These are phyloP conservation scores for Phytopythium oedochilum DNA, from an alignment of 352 stramenopile genomes.

Conservation along the genomic window DNA sequence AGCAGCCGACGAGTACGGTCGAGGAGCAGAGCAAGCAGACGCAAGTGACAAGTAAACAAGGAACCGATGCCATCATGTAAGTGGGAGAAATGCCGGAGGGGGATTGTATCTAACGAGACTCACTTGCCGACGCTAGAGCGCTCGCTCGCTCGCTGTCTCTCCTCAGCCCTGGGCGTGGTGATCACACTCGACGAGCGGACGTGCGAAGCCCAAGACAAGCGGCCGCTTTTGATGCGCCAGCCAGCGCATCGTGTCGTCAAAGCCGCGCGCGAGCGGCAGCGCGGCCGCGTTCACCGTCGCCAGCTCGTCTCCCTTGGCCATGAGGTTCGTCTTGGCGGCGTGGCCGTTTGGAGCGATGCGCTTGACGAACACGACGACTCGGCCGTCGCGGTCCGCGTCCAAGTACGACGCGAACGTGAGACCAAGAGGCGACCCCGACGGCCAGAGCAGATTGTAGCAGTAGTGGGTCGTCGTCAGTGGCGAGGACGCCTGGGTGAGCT, in stretches of 20 bases:
- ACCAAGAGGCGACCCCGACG: constrained; percentile 20
- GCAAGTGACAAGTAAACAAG: constrained; percentile 1
- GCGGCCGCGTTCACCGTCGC: constrained; percentile 28
- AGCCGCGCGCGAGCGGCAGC: constrained; percentile 20
- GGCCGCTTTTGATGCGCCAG: constrained; percentile 27
- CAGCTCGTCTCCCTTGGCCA: constrained; percentile 32
- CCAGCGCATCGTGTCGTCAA: constrained; percentile 30
- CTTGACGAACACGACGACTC: constrained; percentile 43
- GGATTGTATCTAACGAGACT: no score
- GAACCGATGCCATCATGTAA: not conserved
- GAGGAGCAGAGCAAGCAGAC: constrained; percentile 10
- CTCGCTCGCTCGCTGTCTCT: no score
- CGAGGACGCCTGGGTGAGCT: no score
- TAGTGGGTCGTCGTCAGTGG: not conserved
- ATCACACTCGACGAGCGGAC: constrained; percentile 27
- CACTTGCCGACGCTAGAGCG: no score
- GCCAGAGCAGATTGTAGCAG: constrained; percentile 43
- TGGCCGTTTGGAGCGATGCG: constrained; percentile 20
- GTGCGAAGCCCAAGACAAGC: constrained; percentile 33
- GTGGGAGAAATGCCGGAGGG: no score
- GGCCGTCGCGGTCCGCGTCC: constrained; percentile 22
- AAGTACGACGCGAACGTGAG: constrained; percentile 39
- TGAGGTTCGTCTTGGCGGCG: constrained; percentile 27
- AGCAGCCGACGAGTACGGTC: not conserved
- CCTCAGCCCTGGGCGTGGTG: not conserved